These are phyloP conservation scores for Aleurites moluccanus DNA, from an alignment of 441 rosid genomes.

Conservation along the genomic window DNA sequence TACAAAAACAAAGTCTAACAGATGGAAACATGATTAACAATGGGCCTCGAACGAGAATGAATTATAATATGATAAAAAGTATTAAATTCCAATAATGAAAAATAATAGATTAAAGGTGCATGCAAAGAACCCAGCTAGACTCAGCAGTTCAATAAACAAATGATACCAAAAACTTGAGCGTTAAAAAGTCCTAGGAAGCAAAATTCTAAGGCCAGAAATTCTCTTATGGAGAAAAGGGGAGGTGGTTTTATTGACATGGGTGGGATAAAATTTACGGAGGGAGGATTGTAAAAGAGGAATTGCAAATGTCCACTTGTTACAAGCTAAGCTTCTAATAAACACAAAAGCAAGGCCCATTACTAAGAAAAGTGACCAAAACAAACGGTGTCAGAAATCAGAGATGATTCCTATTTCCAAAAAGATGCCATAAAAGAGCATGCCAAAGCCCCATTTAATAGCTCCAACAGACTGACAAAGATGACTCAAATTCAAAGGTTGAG, in stretches of 20 bases:
- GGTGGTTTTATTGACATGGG: neutral
- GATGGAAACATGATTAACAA: neutral
- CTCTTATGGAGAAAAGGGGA: neutral
- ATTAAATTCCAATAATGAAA: neutral
- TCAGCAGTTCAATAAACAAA: neutral
- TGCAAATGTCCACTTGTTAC: neutral
- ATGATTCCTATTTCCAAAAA: neutral
- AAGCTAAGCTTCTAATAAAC: neutral
- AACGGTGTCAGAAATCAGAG: neutral
- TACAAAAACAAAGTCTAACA: neutral
- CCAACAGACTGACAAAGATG: neutral
- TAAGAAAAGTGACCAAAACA: neutral
- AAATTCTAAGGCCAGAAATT: neutral
- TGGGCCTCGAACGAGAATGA: neutral
- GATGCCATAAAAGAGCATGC: neutral
- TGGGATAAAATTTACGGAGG: too few species aligned
- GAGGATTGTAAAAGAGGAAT: too few species aligned
- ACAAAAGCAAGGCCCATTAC: neutral
- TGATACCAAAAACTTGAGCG: neutral
- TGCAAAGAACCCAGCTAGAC: neutral
- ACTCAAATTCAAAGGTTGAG: neutral
- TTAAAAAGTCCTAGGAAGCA: neutral
- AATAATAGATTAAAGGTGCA: neutral
- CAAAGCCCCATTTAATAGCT: neutral
- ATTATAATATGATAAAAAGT: neutral